These are phyloP conservation scores for Blepharisma stoltei DNA, from an alignment of 73 alveolate species.

Conservation along the genomic window DNA sequence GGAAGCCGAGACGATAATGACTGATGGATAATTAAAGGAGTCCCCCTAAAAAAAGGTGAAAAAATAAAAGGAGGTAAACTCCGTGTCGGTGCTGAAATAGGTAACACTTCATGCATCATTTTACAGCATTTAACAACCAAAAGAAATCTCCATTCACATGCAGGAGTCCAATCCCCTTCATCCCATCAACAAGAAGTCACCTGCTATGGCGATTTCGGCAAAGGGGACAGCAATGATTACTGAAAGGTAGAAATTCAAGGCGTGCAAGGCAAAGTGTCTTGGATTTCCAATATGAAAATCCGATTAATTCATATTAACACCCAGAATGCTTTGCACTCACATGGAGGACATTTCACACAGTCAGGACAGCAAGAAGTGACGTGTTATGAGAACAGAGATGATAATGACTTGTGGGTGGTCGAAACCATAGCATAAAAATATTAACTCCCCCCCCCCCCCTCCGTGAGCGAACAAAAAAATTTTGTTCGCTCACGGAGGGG, in stretches of 20 bases:
- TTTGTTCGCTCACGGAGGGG: too few species aligned
- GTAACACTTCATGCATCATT: conserved; percentile 39
- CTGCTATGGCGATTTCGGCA: conserved; percentile 56
- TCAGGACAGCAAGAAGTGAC: neutral
- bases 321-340: conserved; percentile 4
- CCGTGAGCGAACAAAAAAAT: too few species aligned
- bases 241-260: conserved; percentile 52
- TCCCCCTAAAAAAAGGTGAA: neutral
- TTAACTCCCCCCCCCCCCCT: too few species aligned
- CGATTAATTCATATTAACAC: neutral
- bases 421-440: neutral
- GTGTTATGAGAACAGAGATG: neutral
- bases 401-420: neutral
- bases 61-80: conserved; percentile 13
- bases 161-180: conserved; percentile 41
- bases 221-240: conserved; percentile 57
- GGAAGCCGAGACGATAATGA: neutral
- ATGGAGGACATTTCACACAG: neutral
- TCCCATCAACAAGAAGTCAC: conserved; percentile 51
- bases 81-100: conserved; percentile 39
- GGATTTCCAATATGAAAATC: neutral
- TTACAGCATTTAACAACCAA: conserved; percentile 54
- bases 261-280: neutral
- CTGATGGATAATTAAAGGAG: conserved; percentile 48
- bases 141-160: conserved; percentile 54